A percentile compares a stretch with the other conserved stretches of the same genome.
phyloP scores from a whole-genome alignment of 1,284 basidiomycete species.

The Microbotryum violaceum region DNA sequence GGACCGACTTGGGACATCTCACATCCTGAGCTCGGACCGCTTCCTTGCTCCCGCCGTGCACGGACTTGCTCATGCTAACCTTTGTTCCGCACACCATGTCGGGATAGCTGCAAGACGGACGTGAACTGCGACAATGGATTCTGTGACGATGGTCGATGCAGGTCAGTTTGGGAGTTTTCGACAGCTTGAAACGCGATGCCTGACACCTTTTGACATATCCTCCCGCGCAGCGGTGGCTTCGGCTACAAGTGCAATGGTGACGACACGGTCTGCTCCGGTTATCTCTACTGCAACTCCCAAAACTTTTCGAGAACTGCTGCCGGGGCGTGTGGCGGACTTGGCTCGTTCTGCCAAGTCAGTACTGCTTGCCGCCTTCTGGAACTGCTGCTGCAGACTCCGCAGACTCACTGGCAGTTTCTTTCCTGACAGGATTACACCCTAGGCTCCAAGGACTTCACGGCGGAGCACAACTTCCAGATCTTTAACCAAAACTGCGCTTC shows the following conservation, averaged over 20 bases:
- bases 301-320: not conserved
- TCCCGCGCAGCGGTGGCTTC: conserved; percentile 7
- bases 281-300: conserved; percentile 12
- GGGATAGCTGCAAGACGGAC: conserved; percentile 6
- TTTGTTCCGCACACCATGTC: conserved; percentile 1
- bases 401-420: too few relatives aligned
- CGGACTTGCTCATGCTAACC: not conserved
- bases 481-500: conserved; percentile 11
- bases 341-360: conserved; percentile 10
- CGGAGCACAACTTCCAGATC: conserved; percentile 1
- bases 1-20: too few relatives aligned
- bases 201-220: too few relatives aligned
- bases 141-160: not conserved
- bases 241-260: not conserved
- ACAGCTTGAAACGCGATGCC: not conserved
- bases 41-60: not conserved
- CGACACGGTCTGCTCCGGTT: conserved; percentile 17
- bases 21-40: too few relatives aligned
- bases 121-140: conserved; percentile 3
- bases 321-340: conserved; percentile 10
- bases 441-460: not conserved
- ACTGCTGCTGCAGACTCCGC: too few relatives aligned
- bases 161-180: too few relatives aligned
- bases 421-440: conserved; percentile 1
- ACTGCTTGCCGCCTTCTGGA: too few relatives aligned